Conservation (phyloP, 2,329 filamentous ascomycete species). For the Fusarium papillatum region DNA sequence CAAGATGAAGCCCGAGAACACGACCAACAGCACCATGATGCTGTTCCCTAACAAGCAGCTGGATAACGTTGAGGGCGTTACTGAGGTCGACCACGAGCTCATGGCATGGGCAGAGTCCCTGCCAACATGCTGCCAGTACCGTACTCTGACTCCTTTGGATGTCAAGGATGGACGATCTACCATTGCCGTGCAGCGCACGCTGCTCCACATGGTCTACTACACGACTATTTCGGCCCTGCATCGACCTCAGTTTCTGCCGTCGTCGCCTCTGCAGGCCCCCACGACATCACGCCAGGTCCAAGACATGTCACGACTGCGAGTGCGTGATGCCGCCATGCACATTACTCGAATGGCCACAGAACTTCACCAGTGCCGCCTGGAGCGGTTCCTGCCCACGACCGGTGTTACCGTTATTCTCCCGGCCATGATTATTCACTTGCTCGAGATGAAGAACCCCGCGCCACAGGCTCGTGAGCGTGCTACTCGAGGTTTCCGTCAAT, state of each 20-base stretch:
- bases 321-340: constrained; percentile 85
- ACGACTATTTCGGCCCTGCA: constrained; percentile 93
- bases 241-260: constrained; percentile 89
- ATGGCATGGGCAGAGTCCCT: constrained; percentile 82
- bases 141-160: constrained; percentile 66
- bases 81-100: constrained; percentile 83
- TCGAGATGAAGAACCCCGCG: constrained; percentile 90
- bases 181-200: constrained; percentile 80
- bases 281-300: constrained; percentile 77
- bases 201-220: constrained; percentile 94
- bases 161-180: constrained; percentile 72
- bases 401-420: constrained; percentile 93
- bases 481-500: constrained; percentile 87
- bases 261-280: constrained; percentile 68
- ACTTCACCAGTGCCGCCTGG: constrained; percentile 79
- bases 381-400: constrained; percentile 86
- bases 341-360: constrained; percentile 89
- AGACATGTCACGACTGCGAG: constrained; percentile 85
- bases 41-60: constrained; percentile 89
- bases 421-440: constrained; percentile 92
- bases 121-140: constrained; percentile 79
- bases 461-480: constrained; percentile 79
- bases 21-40: constrained; percentile 87
- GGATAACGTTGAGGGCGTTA: constrained; percentile 85
- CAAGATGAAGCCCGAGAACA: constrained; percentile 82